These are phyloP conservation scores for Neurospora tetraspora DNA, from an alignment of 495 filamentous ascomycete species.

Conservation along the genomic window DNA sequence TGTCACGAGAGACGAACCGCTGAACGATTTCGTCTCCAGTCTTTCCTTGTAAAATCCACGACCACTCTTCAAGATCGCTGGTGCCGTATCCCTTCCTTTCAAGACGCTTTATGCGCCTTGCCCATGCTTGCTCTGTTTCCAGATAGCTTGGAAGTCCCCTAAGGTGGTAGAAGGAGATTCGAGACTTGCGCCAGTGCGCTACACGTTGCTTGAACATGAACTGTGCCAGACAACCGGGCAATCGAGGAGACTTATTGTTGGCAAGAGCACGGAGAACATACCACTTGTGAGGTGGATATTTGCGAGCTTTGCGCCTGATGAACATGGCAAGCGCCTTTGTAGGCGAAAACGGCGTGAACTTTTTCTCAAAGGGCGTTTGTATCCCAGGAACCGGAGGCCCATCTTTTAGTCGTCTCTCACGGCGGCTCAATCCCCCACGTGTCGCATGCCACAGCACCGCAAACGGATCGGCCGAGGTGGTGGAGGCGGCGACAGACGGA, in stretches of 20 bases:
- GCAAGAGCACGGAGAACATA: conserved; percentile 9
- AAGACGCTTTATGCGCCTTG: conserved; percentile 13
- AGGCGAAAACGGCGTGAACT: conserved; percentile 8
- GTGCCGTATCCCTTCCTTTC: conserved; percentile 14
- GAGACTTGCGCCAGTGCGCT: conserved; percentile 3
- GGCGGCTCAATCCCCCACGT: background rate
- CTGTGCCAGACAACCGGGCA: conserved; percentile 24
- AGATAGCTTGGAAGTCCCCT: conserved; percentile 8
- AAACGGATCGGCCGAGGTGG: background rate
- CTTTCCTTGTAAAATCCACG: conserved; percentile 30
- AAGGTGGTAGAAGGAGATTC: background rate
- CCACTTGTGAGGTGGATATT: conserved; percentile 5
- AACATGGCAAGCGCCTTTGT: conserved; percentile 7
- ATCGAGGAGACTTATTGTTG: conserved; percentile 13
- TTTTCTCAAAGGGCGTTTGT: background rate
- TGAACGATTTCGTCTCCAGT: conserved; percentile 22
- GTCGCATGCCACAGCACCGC: background rate
- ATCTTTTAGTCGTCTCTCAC: conserved; percentile 1
- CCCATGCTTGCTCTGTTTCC: conserved; percentile 19
- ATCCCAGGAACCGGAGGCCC: background rate
- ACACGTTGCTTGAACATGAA: conserved; percentile 21
- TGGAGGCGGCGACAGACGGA: conserved; percentile 1
- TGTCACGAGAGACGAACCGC: conserved; percentile 23
- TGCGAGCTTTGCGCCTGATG: background rate
- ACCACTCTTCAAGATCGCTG: conserved; percentile 27